These are phyloP conservation scores for Linderniella brevidens DNA, from an alignment of 257 asterid genomes.

Conservation along the genomic window DNA sequence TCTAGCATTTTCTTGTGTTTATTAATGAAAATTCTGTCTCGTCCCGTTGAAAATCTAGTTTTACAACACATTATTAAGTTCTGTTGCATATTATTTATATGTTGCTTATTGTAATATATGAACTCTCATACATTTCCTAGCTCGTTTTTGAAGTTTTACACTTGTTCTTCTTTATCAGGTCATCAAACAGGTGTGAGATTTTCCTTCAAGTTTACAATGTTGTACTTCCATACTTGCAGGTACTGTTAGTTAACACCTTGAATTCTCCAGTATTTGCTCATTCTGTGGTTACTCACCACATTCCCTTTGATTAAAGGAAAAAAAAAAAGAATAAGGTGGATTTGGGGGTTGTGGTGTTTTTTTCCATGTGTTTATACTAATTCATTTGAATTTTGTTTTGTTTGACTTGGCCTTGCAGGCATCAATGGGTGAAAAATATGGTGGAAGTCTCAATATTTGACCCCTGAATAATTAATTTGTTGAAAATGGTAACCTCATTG, in stretches of 20 bases:
- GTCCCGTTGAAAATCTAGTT: too few relatives aligned
- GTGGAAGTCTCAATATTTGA: slow-evolving; percentile 50
- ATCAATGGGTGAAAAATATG: slow-evolving; percentile 52
- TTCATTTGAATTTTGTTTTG: not conserved
- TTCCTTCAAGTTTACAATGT: slow-evolving; percentile 31
- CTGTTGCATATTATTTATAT: too few relatives aligned
- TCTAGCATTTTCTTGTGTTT: too few relatives aligned
- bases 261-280: not conserved
- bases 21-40: too few relatives aligned
- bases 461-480: slow-evolving; percentile 14
- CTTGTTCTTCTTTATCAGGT: slow-evolving; percentile 29
- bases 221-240: slow-evolving; percentile 79
- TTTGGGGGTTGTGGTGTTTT: not conserved
- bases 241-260: slow-evolving; percentile 13
- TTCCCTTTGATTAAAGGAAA: not conserved
- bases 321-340: too few relatives aligned
- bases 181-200: slow-evolving; percentile 37
- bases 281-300: not conserved
- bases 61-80: too few relatives aligned
- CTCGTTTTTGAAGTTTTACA: not conserved
- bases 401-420: slow-evolving; percentile 30
- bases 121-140: not conserved
- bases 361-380: not conserved
- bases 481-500: slow-evolving; percentile 6
- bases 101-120: too few relatives aligned